Evolutionary conservation across 768 basidiomycete species (phyloP), one percentile per base, ranked within the genome.

Genomic region (Kwoniella newhampshirensis): DNA sequence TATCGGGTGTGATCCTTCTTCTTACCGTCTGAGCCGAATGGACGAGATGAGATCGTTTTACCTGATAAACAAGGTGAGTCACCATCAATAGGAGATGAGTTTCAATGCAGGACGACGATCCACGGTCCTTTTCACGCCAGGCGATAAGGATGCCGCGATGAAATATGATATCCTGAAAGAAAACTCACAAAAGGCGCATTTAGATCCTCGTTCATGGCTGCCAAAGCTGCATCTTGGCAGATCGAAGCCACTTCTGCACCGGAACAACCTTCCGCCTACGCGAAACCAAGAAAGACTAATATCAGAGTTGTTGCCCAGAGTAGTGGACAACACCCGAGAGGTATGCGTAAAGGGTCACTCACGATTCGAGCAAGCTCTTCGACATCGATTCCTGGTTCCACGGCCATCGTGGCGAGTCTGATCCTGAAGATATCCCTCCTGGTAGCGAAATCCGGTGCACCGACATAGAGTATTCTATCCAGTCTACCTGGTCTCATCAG

Each of bases 221-320:
- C 73, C 60, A 98, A 75, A 0, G 94, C 96, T 3, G 96, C 96
- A 76, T 99, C 94, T 77, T 98, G 96, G 73, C 93, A 98, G 41
- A 98, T 81, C 8, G 87, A 86, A 5, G 84, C 82, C 30, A 98
- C 85, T 75, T 99, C 96, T 4, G 96, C 96, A 4, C 96, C 96
- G 18, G 93, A 98, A 73, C 91, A 99, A 0, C 94, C 96, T 9
- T 88, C 85, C 1, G 92, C 88, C 96, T 98, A 68, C 3, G 3
- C 7, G 50, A 44, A 21, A 50, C 23, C n/a, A n/a, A n/a, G n/a
- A n/a, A n/a, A n/a, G n/a, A n/a, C n/a, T n/a, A 17, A n/a, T n/a
- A n/a, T n/a, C n/a, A n/a, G n/a, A n/a, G n/a, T n/a, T n/a, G n/a
- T n/a, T n/a, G n/a, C n/a, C n/a, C n/a, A n/a, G n/a, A n/a, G n/a